Evolutionary conservation across 2,329 filamentous ascomycete genomes (phyloP), one percentile per base, ranked within the genome.

Genomic region (Penicillium sp.): DNA sequence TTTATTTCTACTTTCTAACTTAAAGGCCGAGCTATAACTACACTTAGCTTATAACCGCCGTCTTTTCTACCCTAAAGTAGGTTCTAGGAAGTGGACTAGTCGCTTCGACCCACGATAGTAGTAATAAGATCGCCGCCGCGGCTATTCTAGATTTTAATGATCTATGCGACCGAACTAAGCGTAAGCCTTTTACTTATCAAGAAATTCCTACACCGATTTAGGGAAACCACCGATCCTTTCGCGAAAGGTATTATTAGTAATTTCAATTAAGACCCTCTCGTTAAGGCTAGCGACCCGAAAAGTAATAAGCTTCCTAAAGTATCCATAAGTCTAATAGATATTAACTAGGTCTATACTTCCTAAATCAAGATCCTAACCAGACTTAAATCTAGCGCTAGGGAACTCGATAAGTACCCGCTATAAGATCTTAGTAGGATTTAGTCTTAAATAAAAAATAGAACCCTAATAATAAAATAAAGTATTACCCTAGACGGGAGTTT

Each of bases 151-250:
- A n/a, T 9, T 36, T 11, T 29, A 39, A 43, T 63, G 59, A 47
- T 61, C 61, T 4, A 59, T 3, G 29, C 57, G 53, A 11, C 61
- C 55, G 52, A 63, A 63, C 23, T 23, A 5, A 14, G 38, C 43
- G 23, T 57, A 23, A 23, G 23, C 23, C 42, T 60, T 55, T 27
- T 63, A 59, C 30, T 58, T 34, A 41, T 51, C 14, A 5, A 62
- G 51, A n/a, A 60, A 26, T 6, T 57, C 43, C 19, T 53, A 44
- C n/a, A 54, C 36, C 32, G 57, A 55, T 8, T 46, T 55, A 29
- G 57, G 60, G 56, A 62, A 62, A 7, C 60, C 60, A 11, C 60
- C 57, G 18, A 62, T 48, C 16, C 42, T 49, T 11, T 48, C 51
- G 18, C 40, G 32, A 11, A 27, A 41, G 2, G 23, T 11, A 29